These are phyloP conservation scores for Ophiostoma tasmaniense DNA, from an alignment of 2,329 filamentous ascomycete genomes.

Conservation along the genomic window DNA sequence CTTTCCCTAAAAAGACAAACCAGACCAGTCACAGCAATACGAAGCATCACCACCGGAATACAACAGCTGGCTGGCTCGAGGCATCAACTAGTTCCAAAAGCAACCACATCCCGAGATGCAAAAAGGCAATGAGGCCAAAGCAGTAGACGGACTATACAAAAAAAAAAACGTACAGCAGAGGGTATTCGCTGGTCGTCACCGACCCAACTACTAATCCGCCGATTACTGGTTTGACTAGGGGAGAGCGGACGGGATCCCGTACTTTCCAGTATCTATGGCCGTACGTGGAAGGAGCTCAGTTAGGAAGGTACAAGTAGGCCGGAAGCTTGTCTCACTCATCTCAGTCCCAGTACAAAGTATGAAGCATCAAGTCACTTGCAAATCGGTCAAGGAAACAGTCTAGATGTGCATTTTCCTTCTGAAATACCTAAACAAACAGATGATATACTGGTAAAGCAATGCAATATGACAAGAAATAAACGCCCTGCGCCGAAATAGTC, in stretches of 20 bases:
- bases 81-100: too few species aligned
- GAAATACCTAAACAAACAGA: background rate
- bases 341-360: background rate
- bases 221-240: background rate
- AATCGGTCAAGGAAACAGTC: background rate
- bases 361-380: background rate
- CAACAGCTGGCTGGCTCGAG: background rate
- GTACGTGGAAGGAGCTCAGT: background rate
- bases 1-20: background rate
- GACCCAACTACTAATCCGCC: background rate
- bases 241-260: background rate
- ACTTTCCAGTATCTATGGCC: background rate
- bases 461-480: background rate
- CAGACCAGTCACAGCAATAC: background rate
- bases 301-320: background rate
- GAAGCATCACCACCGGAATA: background rate
- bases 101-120: too few species aligned
- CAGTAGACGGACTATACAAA: background rate
- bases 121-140: too few species aligned
- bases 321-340: background rate
- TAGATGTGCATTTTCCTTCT: background rate
- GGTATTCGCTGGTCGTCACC: background rate
- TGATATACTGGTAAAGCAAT: conserved; percentile 5
- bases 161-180: background rate
- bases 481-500: conserved; percentile 6